Conservation (phyloP, 352 stramenopile species). For the Globisporangium viniferum region DNA sequence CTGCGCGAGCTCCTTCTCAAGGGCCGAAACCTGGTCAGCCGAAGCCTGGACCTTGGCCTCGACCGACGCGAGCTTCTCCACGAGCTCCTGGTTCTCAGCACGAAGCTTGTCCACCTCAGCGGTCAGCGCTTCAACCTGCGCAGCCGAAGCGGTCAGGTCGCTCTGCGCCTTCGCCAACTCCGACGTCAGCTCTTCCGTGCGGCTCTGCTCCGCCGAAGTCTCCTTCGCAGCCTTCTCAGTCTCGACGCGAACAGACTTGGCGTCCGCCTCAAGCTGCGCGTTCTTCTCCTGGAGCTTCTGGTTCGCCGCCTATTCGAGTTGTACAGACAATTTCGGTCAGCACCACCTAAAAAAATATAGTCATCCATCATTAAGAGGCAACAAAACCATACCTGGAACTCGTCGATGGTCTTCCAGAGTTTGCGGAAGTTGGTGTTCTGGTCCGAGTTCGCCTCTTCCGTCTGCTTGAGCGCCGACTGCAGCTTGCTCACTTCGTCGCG, state of each 20-base stretch:
- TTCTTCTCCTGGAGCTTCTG: slow-evolving; percentile 48
- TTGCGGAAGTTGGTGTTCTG: slow-evolving; percentile 49
- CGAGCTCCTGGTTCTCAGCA: slow-evolving; percentile 10
- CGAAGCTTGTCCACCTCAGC: slow-evolving; percentile 12
- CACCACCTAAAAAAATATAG: neutral
- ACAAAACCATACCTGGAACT: slow-evolving; percentile 26
- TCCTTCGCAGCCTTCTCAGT: slow-evolving; percentile 37
- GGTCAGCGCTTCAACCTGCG: slow-evolving; percentile 5
- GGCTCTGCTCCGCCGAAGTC: slow-evolving; percentile 27
- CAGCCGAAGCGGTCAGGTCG: slow-evolving; percentile 15
- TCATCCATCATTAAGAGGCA: neutral
- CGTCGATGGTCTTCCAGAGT: slow-evolving; percentile 52
- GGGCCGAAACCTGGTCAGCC: slow-evolving; percentile 15
- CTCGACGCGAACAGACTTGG: slow-evolving; percentile 36
- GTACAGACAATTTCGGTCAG: neutral
- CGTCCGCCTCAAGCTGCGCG: slow-evolving; percentile 34
- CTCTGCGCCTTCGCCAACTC: slow-evolving; percentile 28
- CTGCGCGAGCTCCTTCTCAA: slow-evolving; percentile 31
- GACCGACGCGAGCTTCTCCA: slow-evolving; percentile 13
- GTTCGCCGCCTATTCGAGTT: slow-evolving; percentile 28
- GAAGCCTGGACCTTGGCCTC: slow-evolving; percentile 11
- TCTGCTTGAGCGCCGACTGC: slow-evolving; percentile 25
- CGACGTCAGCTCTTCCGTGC: slow-evolving; percentile 21
- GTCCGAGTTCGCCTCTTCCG: slow-evolving; percentile 37
- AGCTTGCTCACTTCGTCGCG: slow-evolving; percentile 21